Evolutionary conservation across 495 filamentous ascomycete species (phyloP).

Genomic region (Gamarada debralockiae): DNA sequence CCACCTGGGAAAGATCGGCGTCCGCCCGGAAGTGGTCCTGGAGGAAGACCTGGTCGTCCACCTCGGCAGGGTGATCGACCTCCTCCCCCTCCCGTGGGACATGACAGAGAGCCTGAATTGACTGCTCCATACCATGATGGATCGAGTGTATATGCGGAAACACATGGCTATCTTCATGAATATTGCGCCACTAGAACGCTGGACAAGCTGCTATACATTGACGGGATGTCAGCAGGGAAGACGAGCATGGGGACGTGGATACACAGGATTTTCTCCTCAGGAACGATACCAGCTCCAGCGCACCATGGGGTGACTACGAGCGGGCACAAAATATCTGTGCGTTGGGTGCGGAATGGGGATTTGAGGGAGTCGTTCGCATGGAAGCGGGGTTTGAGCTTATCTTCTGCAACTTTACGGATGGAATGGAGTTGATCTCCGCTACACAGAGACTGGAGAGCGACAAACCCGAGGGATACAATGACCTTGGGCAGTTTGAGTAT

Average conservation of each 20-base stretch:
- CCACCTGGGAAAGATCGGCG: too few relatives aligned
- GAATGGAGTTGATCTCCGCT: constrained; percentile 13
- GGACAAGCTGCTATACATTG: constrained; percentile 53
- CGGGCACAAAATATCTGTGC: constrained; percentile 49
- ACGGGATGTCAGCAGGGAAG: constrained; percentile 59
- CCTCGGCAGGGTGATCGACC: constrained; percentile 10
- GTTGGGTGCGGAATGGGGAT: constrained; percentile 46
- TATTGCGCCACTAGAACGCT: constrained; percentile 46
- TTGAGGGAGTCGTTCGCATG: constrained; percentile 63
- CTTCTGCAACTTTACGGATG: constrained; percentile 50
- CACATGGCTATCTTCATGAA: constrained; percentile 48
- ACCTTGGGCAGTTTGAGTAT: constrained; percentile 27
- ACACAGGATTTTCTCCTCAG: constrained; percentile 51
- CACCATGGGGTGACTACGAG: constrained; percentile 29
- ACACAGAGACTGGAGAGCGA: constrained; percentile 11
- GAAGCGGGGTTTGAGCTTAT: constrained; percentile 70
- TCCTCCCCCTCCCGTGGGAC: background rate
- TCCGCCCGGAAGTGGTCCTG: too few relatives aligned
- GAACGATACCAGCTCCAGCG: constrained; percentile 1
- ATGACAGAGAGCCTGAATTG: background rate
- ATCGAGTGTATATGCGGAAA: background rate
- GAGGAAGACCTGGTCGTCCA: too few relatives aligned
- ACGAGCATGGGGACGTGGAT: constrained; percentile 56
- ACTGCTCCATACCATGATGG: background rate
- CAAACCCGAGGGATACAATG: background rate